These are phyloP conservation scores for Cerrena zonata DNA, from an alignment of 1,284 basidiomycete species.

Conservation along the genomic window DNA sequence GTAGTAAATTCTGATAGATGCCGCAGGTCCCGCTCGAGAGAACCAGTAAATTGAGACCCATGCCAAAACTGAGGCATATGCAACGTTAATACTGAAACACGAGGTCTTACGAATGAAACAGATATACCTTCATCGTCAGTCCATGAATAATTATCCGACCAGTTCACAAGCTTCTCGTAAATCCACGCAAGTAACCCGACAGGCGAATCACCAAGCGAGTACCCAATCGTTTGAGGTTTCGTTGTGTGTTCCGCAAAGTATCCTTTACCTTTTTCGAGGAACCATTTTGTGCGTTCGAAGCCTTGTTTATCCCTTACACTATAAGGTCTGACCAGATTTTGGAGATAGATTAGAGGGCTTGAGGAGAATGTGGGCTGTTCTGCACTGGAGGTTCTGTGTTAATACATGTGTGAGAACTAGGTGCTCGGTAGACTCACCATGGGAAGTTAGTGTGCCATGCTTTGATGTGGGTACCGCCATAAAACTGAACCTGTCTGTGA, in stretches of 20 bases:
- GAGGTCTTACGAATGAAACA: conserved; percentile 10
- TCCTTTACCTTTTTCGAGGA: conserved; percentile 20
- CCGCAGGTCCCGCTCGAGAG: conserved; percentile 48
- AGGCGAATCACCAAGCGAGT: conserved; percentile 52
- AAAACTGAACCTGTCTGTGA: conserved; percentile 22
- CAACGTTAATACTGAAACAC: not conserved
- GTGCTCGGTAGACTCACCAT: conserved; percentile 15
- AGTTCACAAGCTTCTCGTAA: conserved; percentile 51
- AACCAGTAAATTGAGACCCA: conserved; percentile 60
- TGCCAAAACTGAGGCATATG: conserved; percentile 38
- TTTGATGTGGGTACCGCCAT: conserved; percentile 29
- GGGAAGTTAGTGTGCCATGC: conserved; percentile 34
- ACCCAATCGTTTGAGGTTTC: conserved; percentile 55
- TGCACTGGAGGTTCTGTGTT: not conserved
- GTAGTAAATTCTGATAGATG: conserved; percentile 51
- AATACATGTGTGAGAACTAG: not conserved
- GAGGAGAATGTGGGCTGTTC: not conserved
- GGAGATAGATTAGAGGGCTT: not conserved
- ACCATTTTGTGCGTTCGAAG: not conserved
- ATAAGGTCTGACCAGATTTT: not conserved
- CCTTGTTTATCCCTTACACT: not conserved
- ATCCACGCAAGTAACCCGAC: conserved; percentile 47
- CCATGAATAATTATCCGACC: conserved; percentile 49
- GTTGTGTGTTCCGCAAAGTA: conserved; percentile 42
- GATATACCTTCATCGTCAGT: conserved; percentile 42